Evolutionary conservation across 2,329 filamentous ascomycete genomes (phyloP), one percentile per base, ranked within the genome.

Genomic region (Stromatinia cepivora): DNA sequence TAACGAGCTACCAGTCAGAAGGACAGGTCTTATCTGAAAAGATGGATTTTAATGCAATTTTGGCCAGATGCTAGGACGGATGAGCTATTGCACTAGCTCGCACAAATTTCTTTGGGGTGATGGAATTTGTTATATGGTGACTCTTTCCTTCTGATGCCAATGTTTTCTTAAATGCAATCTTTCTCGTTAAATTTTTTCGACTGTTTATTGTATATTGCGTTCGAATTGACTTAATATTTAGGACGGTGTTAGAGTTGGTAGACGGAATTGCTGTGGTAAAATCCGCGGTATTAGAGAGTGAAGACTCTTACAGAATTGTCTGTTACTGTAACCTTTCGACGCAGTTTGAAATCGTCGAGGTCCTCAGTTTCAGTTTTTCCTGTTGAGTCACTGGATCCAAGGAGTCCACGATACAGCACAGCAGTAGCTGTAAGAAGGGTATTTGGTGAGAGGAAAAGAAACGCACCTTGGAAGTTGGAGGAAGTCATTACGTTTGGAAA

Each of bases 321-420:
- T 64, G 61, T 64, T 42, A 64, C 61, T 52, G 34, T 64, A 64
- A 20, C 61, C 61, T 64, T 64, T 52, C 46, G 61, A 64, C 61
- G 61, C 52, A 64, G 61, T 53, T 64, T 64, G 61, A 64, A 64
- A 28, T 64, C 61, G 61, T 64, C 61, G 61, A 64, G 61, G 61
- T 52, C 52, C 22, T 64, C 61, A 52, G 61, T 64, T 53, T 52
- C 46, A 52, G 46, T 28, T 48, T 53, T 53, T 28, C 28, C n/a
- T 28, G 22, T 52, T 53, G 34, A 39, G 46, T 64, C n/a, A 64
- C 46, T 52, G n/a, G 15, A 20, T 28, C 11, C 31, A n/a, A 52
- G 34, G 15, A 39, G 34, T 22, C 17, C 46, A 17, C n/a, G 42
- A 25, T 17, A 45, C n/a, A 36, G 17, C 34, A 36, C 31, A 13